Evolutionary conservation across 768 basidiomycete species (phyloP), one percentile per base, ranked within the genome.

Genomic region (Boletellus ananas): DNA sequence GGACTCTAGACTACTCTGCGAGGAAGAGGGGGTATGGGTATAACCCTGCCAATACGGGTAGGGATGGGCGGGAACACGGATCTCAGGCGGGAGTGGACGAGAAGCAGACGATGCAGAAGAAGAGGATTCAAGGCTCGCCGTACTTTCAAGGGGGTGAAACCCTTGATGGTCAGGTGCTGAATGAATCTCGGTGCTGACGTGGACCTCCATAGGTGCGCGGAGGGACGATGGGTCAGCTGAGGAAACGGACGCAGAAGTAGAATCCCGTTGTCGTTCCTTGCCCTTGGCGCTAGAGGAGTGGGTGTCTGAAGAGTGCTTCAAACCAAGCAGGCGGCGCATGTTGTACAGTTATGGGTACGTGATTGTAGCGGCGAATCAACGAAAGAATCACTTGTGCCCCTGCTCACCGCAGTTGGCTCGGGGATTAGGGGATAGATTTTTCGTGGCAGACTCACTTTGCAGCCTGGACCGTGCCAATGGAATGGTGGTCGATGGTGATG

Each of bases 21-120:
- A 61, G 29, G 62, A 63, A 25, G 63, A 55, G 4, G 66, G 59
- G 6, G 58, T 61, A 44, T 69, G 68, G 9, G 56, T 35, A 40
- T 59, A 58, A n/a, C 58, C 61, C 29, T 68, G 66, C 70, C 70
- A 66, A 43, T 65, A 71, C 21, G 66, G 68, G 51, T 65, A 69
- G 12, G 67, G 64, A 47, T 70, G 64, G 5, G 58, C 62, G 23
- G 66, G 64, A 36, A 66, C 66, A 27, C 55, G 64, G 44, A 68
- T 66, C 44, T 68, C 66, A 20, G 66, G 58, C 31, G 68, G 68
- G 50, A 67, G 58, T 8, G 62, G 58, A 16, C 34, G 52, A 11
- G 52, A 39, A 18, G 49, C 51, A 23, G 52, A 47, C 1, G 62
- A 67, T 13, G 60, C 46, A 12, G 64, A 51, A 7, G 68, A 59